Conservation (phyloP, 2,329 filamentous ascomycete genomes). For the Remersonia thermophila region DNA sequence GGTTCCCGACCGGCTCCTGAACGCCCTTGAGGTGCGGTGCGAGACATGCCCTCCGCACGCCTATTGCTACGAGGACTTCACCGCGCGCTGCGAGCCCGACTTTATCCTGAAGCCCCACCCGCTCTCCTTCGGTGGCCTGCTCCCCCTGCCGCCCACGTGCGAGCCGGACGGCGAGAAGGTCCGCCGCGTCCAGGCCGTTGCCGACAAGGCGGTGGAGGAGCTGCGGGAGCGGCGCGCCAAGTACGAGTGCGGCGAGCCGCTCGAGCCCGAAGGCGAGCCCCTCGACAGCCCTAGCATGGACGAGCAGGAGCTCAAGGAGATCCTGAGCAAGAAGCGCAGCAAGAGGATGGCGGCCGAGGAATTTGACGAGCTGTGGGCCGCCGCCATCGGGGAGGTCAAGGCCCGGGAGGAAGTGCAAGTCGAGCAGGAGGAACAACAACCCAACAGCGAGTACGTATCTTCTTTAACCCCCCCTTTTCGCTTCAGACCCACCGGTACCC, state of each 20-base stretch:
- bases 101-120: slow-evolving; percentile 81
- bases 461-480: slow-evolving; percentile 6
- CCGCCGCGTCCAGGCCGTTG: slow-evolving; percentile 72
- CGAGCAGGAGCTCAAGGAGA: slow-evolving; percentile 65
- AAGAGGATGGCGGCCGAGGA: slow-evolving; percentile 77
- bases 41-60: slow-evolving; percentile 86
- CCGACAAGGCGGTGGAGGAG: slow-evolving; percentile 76
- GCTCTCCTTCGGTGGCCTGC: slow-evolving; percentile 62
- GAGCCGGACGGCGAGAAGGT: slow-evolving; percentile 92
- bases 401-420: slow-evolving; percentile 48
- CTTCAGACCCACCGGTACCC: too few relatives aligned
- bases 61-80: slow-evolving; percentile 69
- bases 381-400: slow-evolving; percentile 61
- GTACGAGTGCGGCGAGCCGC: slow-evolving; percentile 74
- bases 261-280: slow-evolving; percentile 47
- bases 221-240: slow-evolving; percentile 75
- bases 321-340: slow-evolving; percentile 61
- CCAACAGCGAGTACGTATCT: slow-evolving; percentile 37
- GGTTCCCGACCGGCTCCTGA: slow-evolving; percentile 61
- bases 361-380: slow-evolving; percentile 78
- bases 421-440: slow-evolving; percentile 23
- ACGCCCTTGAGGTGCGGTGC: slow-evolving; percentile 65
- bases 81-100: slow-evolving; percentile 70
- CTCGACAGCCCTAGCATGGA: slow-evolving; percentile 45
- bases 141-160: slow-evolving; percentile 82